Base-by-base conservation (phyloP, 192 early-diverging fungal species). In the Podila epicladia region DNA sequence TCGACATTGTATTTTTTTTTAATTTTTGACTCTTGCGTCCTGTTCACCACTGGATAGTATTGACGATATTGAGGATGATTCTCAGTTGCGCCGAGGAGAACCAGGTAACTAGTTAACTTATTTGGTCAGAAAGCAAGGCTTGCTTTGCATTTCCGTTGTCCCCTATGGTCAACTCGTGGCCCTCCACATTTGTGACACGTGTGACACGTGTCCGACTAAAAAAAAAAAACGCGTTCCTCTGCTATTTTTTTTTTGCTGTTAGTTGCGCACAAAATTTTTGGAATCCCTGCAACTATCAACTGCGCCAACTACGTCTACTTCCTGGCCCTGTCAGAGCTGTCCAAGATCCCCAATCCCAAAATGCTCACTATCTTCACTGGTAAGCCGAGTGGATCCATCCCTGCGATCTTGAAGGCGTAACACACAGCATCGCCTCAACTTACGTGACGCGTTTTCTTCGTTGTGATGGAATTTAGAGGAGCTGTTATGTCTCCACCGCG, bases 251-350 rank as follows among this genome's bases (percentile, higher is more conserved):
- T 51, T 73, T 75, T 17, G 37, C 35, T 37, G 35, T 11, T 26
- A 85, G 97, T 95, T 49, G 97, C 98, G 0, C 97, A 99, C 84
- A 95, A 96, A 64, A 95, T 99, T 37, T 99, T 93, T 87, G 98
- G 98, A 12, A 85, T 93, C 20, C 90, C 98, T 9, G 88, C 91
- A 62, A 95, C 96, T 12, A 99, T 99, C 66, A 99, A 99, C 71
- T 97, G 95, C 53, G 97, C 95, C 35, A 98, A 99, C 82, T 98
- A 96, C 68, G 94, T 99, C 49, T 99, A 98, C 74, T 99, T 99
- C 79, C 82, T 97, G 37, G 97, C 96, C 0, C 82, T 98, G 57
- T 79, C 93, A 48, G 94, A 98, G 71, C 72, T 94, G 32, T 68
- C 88, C 24, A 85, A 83, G 61, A 84, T 98, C 62, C 71, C 90